Conservation (phyloP, 805 yeast genomes). For the Schwanniomyces pseudopolymorphus region DNA sequence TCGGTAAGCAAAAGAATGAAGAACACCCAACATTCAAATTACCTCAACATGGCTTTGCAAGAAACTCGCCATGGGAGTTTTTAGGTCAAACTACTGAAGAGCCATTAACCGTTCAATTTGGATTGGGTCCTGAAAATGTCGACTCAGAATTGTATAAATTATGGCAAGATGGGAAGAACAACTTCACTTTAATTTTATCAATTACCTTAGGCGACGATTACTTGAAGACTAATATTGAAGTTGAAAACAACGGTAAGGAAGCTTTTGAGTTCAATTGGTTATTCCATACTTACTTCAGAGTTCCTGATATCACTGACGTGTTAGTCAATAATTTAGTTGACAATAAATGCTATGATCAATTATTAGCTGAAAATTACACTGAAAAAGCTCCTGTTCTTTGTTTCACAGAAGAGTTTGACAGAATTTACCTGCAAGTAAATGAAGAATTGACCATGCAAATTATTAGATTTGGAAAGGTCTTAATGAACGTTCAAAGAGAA, state of each 20-base stretch:
- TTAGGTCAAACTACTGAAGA: conserved; percentile 79
- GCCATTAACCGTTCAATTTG: conserved; percentile 81
- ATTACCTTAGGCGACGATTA: conserved; percentile 58
- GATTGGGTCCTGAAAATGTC: conserved; percentile 82
- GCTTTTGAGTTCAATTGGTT: conserved; percentile 88
- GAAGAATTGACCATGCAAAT: conserved; percentile 60
- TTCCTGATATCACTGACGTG: conserved; percentile 76
- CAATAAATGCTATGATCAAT: conserved; percentile 71
- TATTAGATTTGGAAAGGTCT: conserved; percentile 66
- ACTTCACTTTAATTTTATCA: conserved; percentile 76
- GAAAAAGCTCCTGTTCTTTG: conserved; percentile 76
- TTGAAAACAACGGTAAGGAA: conserved; percentile 65
- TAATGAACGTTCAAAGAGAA: conserved; percentile 63
- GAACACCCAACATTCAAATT: conserved; percentile 57
- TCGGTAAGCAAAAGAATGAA: conserved; percentile 65
- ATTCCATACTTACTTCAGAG: conserved; percentile 84
- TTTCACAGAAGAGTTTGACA: conserved; percentile 78
- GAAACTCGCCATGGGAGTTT: conserved; percentile 90
- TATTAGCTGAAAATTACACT: conserved; percentile 57
- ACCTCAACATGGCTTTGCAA: conserved; percentile 97
- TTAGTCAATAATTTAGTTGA: conserved; percentile 79
- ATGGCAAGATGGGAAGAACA: conserved; percentile 56
- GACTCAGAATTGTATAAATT: conserved; percentile 54
- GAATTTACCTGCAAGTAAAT: conserved; percentile 70
- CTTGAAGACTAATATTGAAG: conserved; percentile 69